A percentile compares a stretch with the other conserved stretches of the same genome.
Evolutionary conservation across 305 asterid genomes (phyloP).

Genomic region (Fraxinus sp.): DNA sequence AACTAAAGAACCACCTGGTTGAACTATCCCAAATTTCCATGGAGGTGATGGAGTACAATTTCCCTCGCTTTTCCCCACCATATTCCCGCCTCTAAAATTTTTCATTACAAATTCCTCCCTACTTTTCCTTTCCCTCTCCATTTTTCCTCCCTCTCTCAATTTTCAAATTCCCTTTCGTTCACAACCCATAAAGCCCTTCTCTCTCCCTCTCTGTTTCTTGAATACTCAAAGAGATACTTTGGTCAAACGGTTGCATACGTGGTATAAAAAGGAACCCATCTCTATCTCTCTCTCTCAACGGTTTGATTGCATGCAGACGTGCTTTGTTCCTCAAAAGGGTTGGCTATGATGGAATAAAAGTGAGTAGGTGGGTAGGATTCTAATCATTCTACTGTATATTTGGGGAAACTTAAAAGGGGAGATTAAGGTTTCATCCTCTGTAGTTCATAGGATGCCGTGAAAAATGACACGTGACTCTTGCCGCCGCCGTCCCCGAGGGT

Average conservation of each 20-base stretch:
- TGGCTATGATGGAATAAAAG: slow-evolving; percentile 32
- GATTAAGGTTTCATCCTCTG: slow-evolving; percentile 19
- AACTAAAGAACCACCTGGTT: slow-evolving; percentile 54
- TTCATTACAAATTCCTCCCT: slow-evolving; percentile 39
- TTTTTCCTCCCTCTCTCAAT: slow-evolving; percentile 28
- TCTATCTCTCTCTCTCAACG: slow-evolving; percentile 26
- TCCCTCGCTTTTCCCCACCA: slow-evolving; percentile 66
- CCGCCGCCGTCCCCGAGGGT: not conserved
- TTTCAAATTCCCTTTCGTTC: not conserved
- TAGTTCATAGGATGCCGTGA: slow-evolving; percentile 17
- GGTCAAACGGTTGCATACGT: not conserved
- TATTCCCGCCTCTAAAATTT: slow-evolving; percentile 59
- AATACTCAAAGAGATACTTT: not conserved
- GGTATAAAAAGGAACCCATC: not conserved
- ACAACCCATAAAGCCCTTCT: not conserved
- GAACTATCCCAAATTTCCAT: slow-evolving; percentile 65
- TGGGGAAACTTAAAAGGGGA: slow-evolving; percentile 27
- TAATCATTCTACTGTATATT: slow-evolving; percentile 38
- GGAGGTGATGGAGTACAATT: slow-evolving; percentile 71
- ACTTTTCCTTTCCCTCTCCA: slow-evolving; percentile 25
- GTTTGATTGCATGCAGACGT: slow-evolving; percentile 40
- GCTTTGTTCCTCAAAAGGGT: slow-evolving; percentile 41
- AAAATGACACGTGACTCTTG: slow-evolving; percentile 34
- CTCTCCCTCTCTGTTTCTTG: slow-evolving; percentile 16
- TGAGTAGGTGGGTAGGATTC: slow-evolving; percentile 16